Base-by-base conservation (phyloP, 805 yeast species). In the Starmerella sirachaensis region DNA sequence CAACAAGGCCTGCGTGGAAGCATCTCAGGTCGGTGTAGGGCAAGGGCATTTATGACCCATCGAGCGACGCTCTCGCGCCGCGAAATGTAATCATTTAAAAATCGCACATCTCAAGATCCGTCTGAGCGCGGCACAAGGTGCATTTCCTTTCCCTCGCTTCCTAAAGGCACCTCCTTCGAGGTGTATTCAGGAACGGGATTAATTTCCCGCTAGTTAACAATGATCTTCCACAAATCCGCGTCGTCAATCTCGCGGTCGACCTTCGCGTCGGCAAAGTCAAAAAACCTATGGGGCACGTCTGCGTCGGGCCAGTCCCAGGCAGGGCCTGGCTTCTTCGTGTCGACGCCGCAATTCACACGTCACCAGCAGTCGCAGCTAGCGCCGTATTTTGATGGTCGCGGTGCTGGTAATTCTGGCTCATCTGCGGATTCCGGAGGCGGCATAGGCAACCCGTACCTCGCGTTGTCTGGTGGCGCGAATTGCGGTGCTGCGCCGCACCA, bases 321-420 rank as follows among this genome's bases (percentile, higher is more conserved):
- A 54, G 58, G 45, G 58, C 65, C 38, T 49, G 59, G 20, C 14
- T 62, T 62, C 46, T 63, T 63, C 39, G 57, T 57, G 24, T 54
- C 66, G 16, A 62, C 66, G 6, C 59, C 56, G 20, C 64, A 61
- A 38, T 55, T 59, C 32, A 54, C 52, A 20, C 51, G 63, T 20
- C 64, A 61, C 41, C 62, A 62, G 49, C 49, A 55, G 13, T 33
- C 16, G 12, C 64, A 59, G 43, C 46, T 57, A 6, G 56, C 52
- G 29, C 31, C 29, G 29, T 47, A 43, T 17, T 50, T 44, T 16
- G 52, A 48, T n/a, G 34, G 41, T 12, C 40, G 47, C 10, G 47
- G 51, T 3, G 42, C 47, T 8, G 45, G 48, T 9, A 40, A 23
- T 16, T 35, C 42, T 27, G 34, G 42, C 19, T 18, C 35, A 9